Evolutionary conservation across 306 rosid genomes (phyloP).

Genomic region (Acacia confusa): DNA sequence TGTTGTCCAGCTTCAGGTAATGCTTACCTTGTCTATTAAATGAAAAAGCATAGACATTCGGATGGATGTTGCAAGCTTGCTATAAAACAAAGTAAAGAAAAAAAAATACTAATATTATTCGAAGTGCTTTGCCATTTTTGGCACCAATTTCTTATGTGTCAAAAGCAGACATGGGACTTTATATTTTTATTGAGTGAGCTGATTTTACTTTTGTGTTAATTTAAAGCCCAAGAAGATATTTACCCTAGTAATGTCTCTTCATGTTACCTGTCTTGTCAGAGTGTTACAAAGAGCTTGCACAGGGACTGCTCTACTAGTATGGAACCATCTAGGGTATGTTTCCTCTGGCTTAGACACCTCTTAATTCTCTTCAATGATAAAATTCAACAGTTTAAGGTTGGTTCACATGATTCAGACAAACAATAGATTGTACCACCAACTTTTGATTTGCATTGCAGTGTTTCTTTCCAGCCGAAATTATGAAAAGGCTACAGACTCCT

Average conservation of each 20-base stretch:
- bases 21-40: constrained; percentile 8
- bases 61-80: background rate
- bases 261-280: constrained; percentile 46
- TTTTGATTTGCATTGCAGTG: constrained; percentile 62
- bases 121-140: background rate
- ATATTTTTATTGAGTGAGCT: background rate
- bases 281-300: constrained; percentile 65
- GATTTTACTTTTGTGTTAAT: background rate
- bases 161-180: background rate
- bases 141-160: background rate
- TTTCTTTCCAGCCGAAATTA: constrained; percentile 74
- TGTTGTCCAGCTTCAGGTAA: constrained; percentile 83
- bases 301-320: constrained; percentile 64
- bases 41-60: background rate
- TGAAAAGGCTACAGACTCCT: constrained; percentile 62
- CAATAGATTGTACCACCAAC: background rate
- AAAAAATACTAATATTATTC: background rate
- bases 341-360: constrained; percentile 29
- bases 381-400: constrained; percentile 12
- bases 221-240: constrained; percentile 2
- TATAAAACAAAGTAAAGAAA: background rate
- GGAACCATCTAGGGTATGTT: constrained; percentile 73
- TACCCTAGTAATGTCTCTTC: background rate
- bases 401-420: constrained; percentile 25
- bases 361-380: constrained; percentile 19